Conservation (phyloP, 2,329 filamentous ascomycete species). For the Aureobasidium mangrovei region DNA sequence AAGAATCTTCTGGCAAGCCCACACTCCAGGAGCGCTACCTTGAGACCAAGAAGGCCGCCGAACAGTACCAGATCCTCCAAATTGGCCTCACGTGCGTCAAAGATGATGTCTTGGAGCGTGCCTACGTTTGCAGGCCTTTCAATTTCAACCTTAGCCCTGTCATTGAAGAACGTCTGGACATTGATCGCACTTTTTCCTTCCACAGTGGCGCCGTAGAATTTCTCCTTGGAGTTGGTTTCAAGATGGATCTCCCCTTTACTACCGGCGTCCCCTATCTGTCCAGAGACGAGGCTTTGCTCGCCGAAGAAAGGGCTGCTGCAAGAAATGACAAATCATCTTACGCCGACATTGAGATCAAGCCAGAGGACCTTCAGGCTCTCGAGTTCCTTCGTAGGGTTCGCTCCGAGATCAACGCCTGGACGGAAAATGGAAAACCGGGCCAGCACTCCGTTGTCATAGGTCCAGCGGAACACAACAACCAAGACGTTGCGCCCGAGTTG, state of each 20-base stretch:
- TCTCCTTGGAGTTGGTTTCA: conserved; percentile 49
- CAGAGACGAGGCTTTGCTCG: conserved; percentile 45
- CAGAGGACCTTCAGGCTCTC: conserved; percentile 44
- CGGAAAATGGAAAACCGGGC: conserved; percentile 24
- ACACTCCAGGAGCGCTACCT: conserved; percentile 53
- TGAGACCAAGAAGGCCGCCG: conserved; percentile 52
- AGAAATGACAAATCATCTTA: conserved; percentile 33
- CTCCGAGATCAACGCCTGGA: conserved; percentile 40
- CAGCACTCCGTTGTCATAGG: conserved; percentile 28
- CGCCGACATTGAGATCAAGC: conserved; percentile 41
- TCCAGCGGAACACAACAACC: conserved; percentile 18
- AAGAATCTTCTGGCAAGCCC: conserved; percentile 34
- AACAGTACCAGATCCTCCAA: conserved; percentile 56
- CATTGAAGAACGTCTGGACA: conserved; percentile 41
- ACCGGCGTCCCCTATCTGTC: conserved; percentile 56
- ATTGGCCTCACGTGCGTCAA: conserved; percentile 58
- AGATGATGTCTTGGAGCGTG: conserved; percentile 45
- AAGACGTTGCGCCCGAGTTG: conserved; percentile 28
- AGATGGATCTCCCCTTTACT: conserved; percentile 47
- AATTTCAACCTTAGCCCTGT: conserved; percentile 56
- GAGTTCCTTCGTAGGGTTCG: conserved; percentile 43
- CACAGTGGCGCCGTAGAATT: conserved; percentile 55
- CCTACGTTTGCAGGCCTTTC: conserved; percentile 54
- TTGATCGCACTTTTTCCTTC: conserved; percentile 53
- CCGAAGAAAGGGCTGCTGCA: conserved; percentile 37